Conservation (phyloP, 495 filamentous ascomycete genomes). For the Trichocladium antarcticum region DNA sequence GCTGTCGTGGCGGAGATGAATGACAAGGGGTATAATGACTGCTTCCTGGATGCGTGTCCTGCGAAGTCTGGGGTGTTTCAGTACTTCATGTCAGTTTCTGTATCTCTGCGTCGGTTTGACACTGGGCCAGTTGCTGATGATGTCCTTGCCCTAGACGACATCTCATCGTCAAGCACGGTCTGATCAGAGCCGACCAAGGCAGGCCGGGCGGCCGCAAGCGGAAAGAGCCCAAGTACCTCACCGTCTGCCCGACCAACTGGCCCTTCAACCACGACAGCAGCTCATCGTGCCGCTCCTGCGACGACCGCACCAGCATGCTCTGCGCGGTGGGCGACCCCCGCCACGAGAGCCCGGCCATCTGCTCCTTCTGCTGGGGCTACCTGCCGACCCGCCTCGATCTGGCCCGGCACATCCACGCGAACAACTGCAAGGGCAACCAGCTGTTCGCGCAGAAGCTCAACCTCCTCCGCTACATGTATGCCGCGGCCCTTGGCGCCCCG, state of each 20-base stretch:
- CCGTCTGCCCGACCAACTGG: constrained; percentile 11
- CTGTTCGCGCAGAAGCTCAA: not conserved
- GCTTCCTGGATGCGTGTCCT: constrained; percentile 4
- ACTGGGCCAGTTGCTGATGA: not conserved
- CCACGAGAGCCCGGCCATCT: constrained; percentile 8
- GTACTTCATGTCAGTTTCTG: constrained; percentile 5
- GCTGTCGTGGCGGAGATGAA: not conserved
- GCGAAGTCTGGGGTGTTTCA: not conserved
- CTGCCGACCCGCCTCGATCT: constrained; percentile 1
- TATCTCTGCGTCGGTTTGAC: not conserved
- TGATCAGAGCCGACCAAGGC: constrained; percentile 8
- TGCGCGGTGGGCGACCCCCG: not conserved
- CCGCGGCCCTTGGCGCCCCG: not conserved
- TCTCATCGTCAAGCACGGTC: constrained; percentile 3
- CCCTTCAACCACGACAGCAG: constrained; percentile 1
- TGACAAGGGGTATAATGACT: constrained; percentile 6
- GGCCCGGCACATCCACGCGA: not conserved
- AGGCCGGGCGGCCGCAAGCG: not conserved
- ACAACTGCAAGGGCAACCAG: constrained; percentile 7
- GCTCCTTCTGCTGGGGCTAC: constrained; percentile 9
- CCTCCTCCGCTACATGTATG: constrained; percentile 6
- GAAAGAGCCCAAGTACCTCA: constrained; percentile 8
- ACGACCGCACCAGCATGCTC: not conserved
- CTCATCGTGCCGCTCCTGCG: constrained; percentile 2
- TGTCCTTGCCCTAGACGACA: not conserved